Conservation (phyloP, 176 grass and related monocot species). For the Carex pumila region DNA sequence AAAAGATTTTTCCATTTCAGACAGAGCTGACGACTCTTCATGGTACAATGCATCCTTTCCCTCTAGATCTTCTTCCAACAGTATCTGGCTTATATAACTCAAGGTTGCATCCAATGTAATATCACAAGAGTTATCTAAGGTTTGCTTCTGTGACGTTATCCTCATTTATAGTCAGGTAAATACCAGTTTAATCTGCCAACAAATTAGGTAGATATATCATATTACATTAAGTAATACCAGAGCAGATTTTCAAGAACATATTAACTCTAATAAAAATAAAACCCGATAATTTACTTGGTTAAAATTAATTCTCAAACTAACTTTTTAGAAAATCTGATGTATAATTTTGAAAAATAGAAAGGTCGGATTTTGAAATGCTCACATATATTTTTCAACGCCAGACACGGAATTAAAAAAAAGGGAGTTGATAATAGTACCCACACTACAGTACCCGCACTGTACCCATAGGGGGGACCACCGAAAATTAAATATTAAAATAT, state of each 20-base stretch:
- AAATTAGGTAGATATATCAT: neutral
- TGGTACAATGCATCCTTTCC: constrained; percentile 21
- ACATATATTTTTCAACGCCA: too few species aligned
- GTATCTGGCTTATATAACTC: constrained; percentile 31
- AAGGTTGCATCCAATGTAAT: constrained; percentile 41
- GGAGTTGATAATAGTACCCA: too few species aligned
- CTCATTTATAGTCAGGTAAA: neutral
- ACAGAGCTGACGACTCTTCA: constrained; percentile 28
- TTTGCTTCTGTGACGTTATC: neutral
- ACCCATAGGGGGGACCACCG: too few species aligned
- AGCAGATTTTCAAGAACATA: neutral
- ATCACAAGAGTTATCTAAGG: neutral
- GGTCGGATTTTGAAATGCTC: too few species aligned
- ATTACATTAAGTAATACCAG: neutral
- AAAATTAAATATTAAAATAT: too few species aligned
- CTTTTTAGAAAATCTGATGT: too few species aligned
- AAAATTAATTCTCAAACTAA: too few species aligned
- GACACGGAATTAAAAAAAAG: too few species aligned
- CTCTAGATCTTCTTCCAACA: constrained; percentile 54
- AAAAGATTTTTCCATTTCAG: constrained; percentile 48
- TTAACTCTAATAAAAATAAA: neutral
- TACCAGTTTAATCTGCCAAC: neutral
- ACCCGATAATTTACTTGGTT: too few species aligned
- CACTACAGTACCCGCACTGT: too few species aligned
- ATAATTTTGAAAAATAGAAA: too few species aligned